These are phyloP conservation scores for Zalerion maritima DNA, from an alignment of 495 filamentous ascomycete genomes.

Conservation along the genomic window DNA sequence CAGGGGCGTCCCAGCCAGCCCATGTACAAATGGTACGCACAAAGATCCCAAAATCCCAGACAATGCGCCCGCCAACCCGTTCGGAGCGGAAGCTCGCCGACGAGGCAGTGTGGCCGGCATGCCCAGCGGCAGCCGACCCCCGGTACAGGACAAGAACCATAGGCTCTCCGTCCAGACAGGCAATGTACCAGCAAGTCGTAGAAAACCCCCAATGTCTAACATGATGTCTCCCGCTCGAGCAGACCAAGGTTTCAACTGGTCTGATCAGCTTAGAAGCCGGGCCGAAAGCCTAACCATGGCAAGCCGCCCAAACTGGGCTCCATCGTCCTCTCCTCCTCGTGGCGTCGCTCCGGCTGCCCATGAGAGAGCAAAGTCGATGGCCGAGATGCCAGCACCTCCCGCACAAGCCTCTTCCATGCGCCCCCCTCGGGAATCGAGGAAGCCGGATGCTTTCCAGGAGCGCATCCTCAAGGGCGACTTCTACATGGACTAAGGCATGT, in stretches of 20 bases:
- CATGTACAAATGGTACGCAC: conserved; percentile 38
- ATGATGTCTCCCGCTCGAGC: conserved; percentile 30
- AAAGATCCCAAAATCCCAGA: conserved; percentile 13
- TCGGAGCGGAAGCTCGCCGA: conserved; percentile 2
- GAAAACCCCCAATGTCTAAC: conserved; percentile 52
- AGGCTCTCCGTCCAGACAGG: conserved; percentile 34
- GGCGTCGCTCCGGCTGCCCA: conserved; percentile 31
- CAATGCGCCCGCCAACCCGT: conserved; percentile 13
- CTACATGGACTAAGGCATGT: conserved; percentile 79
- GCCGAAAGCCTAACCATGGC: conserved; percentile 67
- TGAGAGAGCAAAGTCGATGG: conserved; percentile 52
- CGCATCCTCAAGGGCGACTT: conserved; percentile 94
- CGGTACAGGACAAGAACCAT: conserved; percentile 18
- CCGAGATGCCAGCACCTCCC: conserved; percentile 52
- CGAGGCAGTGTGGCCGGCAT: neutral
- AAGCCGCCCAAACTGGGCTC: conserved; percentile 25
- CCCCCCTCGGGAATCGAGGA: conserved; percentile 40
- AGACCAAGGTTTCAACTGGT: conserved; percentile 91
- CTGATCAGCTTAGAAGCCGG: conserved; percentile 78
- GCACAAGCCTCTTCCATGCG: conserved; percentile 25
- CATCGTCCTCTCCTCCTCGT: conserved; percentile 26
- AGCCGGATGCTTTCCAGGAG: conserved; percentile 88
- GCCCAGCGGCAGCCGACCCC: conserved; percentile 7
- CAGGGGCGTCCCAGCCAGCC: too few species aligned
- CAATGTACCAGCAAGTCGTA: conserved; percentile 33